Percentiles rank a stretch among this genome's conserved stretches.
Conservation (phyloP, 768 basidiomycete genomes). For the Phaeotremella fagi region DNA sequence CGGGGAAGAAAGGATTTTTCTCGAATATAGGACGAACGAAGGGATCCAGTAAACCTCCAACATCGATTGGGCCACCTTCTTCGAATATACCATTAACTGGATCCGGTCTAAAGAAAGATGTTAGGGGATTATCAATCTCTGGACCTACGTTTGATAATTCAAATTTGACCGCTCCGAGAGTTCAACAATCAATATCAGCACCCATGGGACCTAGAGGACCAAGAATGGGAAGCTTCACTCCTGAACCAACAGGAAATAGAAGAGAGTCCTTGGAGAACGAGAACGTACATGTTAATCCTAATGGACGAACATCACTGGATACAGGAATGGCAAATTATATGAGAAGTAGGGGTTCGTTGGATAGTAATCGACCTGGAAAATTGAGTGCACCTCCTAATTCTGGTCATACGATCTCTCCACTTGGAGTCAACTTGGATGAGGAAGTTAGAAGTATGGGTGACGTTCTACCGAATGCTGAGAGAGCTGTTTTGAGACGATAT, state of each 20-base stretch:
- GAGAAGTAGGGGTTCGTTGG: constrained; percentile 1
- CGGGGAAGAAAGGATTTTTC: constrained; percentile 33
- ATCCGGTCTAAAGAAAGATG: constrained; percentile 39
- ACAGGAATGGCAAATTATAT: constrained; percentile 10
- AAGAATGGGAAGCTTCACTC: constrained; percentile 22
- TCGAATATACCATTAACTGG: too few species aligned
- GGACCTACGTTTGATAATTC: constrained; percentile 12
- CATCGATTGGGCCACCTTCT: neutral
- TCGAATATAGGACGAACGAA: constrained; percentile 21
- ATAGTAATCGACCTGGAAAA: neutral
- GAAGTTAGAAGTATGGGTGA: constrained; percentile 36
- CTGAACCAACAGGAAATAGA: constrained; percentile 7
- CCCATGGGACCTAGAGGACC: constrained; percentile 34
- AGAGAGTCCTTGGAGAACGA: neutral
- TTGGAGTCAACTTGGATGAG: constrained; percentile 15
- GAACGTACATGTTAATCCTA: too few species aligned
- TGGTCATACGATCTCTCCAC: neutral
- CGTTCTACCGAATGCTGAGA: constrained; percentile 37
- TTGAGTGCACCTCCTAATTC: neutral
- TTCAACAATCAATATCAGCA: constrained; percentile 7
- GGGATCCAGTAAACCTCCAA: constrained; percentile 25
- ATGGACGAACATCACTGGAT: constrained; percentile 25
- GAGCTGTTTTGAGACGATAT: constrained; percentile 29
- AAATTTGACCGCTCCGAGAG: constrained; percentile 7
- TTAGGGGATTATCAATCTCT: constrained; percentile 38